Percentiles rank a stretch among this genome's conserved stretches.
phyloP scores from a whole-genome alignment of 352 stramenopile species.

The Phytophthora sp. region DNA sequence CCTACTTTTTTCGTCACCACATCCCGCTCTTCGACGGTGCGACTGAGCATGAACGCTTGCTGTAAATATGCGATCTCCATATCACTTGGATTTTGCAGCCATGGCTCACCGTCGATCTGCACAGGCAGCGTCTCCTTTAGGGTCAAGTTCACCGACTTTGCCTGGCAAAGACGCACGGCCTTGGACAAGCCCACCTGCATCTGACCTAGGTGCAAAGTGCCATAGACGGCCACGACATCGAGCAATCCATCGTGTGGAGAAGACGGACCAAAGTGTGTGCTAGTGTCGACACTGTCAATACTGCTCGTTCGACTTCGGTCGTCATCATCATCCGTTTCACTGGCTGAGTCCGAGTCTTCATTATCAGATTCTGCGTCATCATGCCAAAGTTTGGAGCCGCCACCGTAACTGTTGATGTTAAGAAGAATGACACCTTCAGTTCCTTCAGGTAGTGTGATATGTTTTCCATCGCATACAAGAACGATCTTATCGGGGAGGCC shows the following conservation, averaged over 20 bases:
- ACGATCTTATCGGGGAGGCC: constrained; percentile 78
- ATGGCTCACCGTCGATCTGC: constrained; percentile 96
- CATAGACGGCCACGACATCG: constrained; percentile 94
- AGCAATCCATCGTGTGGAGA: constrained; percentile 91
- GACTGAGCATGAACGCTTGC: constrained; percentile 86
- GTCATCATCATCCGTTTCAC: constrained; percentile 49
- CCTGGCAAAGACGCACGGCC: constrained; percentile 78
- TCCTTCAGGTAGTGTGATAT: constrained; percentile 67
- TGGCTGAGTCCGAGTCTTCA: constrained; percentile 53
- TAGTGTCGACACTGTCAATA: constrained; percentile 23
- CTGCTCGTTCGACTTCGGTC: constrained; percentile 36
- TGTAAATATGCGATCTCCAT: constrained; percentile 87
- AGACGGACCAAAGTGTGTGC: constrained; percentile 51
- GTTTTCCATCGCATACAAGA: constrained; percentile 81
- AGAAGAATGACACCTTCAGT: constrained; percentile 88
- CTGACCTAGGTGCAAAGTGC: constrained; percentile 94
- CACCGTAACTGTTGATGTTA: constrained; percentile 91
- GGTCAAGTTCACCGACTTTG: constrained; percentile 60
- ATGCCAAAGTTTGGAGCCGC: constrained; percentile 89
- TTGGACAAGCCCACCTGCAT: constrained; percentile 91
- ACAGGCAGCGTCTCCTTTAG: constrained; percentile 77
- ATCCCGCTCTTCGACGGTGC: constrained; percentile 76
- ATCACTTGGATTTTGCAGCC: constrained; percentile 86
- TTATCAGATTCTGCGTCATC: constrained; percentile 72
- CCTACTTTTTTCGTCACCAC: constrained; percentile 81